A percentile compares a stretch with the other conserved stretches of the same genome.
Evolutionary conservation across 1,139 yeast species (phyloP).

Genomic region (Pichia sp.): DNA sequence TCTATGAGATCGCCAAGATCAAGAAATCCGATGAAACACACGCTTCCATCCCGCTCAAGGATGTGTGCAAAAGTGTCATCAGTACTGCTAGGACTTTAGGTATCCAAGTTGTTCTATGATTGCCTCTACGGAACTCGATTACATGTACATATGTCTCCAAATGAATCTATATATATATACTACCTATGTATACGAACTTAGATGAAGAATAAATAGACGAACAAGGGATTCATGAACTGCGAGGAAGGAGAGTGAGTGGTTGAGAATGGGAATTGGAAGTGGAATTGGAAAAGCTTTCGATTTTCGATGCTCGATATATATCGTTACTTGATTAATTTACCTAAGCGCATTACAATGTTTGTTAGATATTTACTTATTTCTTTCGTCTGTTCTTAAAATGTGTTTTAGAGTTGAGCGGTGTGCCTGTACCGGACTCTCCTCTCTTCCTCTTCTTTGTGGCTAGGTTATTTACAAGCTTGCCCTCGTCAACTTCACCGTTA

Average conservation of each 20-base stretch:
- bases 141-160: conserved; percentile 2
- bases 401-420: neutral
- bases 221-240: too few relatives aligned
- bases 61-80: conserved; percentile 75
- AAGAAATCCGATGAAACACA: conserved; percentile 85
- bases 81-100: conserved; percentile 90
- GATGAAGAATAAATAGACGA: neutral
- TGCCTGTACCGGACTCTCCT: conserved; percentile 1
- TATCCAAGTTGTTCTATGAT: conserved; percentile 60
- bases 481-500: neutral
- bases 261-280: too few relatives aligned
- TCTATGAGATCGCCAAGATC: conserved; percentile 91
- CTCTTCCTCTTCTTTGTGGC: conserved; percentile 9
- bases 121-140: neutral
- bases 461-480: neutral
- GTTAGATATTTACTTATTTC: neutral
- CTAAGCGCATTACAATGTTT: neutral
- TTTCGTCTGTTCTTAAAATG: conserved; percentile 10
- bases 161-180: neutral
- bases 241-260: too few relatives aligned
- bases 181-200: neutral
- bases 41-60: conserved; percentile 62
- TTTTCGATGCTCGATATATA: neutral
- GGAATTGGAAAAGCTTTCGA: too few relatives aligned
- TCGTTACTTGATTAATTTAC: neutral